phyloP scores from a whole-genome alignment of 768 basidiomycete species.

The Mycena alexandri region DNA sequence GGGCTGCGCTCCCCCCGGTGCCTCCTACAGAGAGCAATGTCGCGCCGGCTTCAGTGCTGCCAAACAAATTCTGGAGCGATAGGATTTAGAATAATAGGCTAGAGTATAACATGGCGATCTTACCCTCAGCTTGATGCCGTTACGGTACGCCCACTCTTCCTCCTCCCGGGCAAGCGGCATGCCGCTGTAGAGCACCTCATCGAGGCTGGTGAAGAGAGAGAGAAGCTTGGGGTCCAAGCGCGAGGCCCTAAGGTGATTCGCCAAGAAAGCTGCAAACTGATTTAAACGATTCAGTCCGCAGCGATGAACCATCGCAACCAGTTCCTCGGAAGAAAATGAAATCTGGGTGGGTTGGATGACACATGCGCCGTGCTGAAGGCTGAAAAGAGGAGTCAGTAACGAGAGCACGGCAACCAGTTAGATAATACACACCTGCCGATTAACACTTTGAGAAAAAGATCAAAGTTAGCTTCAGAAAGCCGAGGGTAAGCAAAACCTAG shows the following conservation, averaged over 20 bases:
- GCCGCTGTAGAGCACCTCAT: conserved; percentile 66
- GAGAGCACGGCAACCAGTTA: conserved; percentile 31
- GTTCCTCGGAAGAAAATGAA: conserved; percentile 65
- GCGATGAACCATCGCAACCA: conserved; percentile 64
- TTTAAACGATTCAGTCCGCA: conserved; percentile 68
- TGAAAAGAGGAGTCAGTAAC: conserved; percentile 58
- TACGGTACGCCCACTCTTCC: conserved; percentile 63
- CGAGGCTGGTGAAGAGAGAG: conserved; percentile 56
- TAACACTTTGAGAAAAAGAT: conserved; percentile 31
- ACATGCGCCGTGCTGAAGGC: conserved; percentile 68
- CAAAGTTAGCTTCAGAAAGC: conserved; percentile 37
- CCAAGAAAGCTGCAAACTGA: conserved; percentile 69
- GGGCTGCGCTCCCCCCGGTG: conserved; percentile 48
- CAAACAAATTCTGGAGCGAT: conserved; percentile 63
- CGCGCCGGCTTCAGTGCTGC: conserved; percentile 69
- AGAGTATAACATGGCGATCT: conserved; percentile 36
- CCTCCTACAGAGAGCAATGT: conserved; percentile 61
- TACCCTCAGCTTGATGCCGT: conserved; percentile 61
- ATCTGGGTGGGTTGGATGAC: conserved; percentile 69
- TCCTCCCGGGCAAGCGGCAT: conserved; percentile 63
- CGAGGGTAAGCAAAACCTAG: conserved; percentile 35
- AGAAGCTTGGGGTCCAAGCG: conserved; percentile 61
- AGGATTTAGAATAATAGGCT: conserved; percentile 33
- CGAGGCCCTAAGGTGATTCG: conserved; percentile 60
- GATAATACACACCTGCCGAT: conserved; percentile 35